Evolutionary conservation across 306 rosid species (phyloP), one percentile per base, ranked within the genome.

Genomic region (Erythrophleum fordii): DNA sequence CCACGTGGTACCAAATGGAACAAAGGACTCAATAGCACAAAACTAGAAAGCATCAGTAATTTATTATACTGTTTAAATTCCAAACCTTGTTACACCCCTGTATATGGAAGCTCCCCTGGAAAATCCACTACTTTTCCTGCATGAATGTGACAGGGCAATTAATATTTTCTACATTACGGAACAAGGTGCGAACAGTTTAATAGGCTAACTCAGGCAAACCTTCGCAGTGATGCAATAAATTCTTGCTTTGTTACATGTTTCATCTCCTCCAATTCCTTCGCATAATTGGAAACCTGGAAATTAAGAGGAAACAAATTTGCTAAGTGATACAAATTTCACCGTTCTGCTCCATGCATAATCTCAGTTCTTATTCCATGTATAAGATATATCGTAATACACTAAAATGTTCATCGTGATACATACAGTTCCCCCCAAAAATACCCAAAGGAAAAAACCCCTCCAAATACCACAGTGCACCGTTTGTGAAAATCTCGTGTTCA

Each of bases 71-170:
- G 34, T 41, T 5, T 12, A 6, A 59, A 77, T 34, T 20, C 41
- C 81, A 17, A 69, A 93, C 98, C 99, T 93, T 18, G 99, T 95
- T 18, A 95, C 99, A 8, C 98, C 98, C 76, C 98, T 61, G 70
- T 90, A 95, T 58, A 88, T 85, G 12, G 98, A 95, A 37, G 95
- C 97, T 11, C 99, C 99, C 81, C 97, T 84, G 2, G 99, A 90
- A 83, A 93, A 95, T 14, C 99, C 99, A 25, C 95, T 93, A 80
- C 99, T 95, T 82, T 90, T 93, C 87, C 97, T 95, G 85, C 80
- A 79, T 60, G 20, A 26, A 23, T 8, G 8, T 11, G 39, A 39
- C 58, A 22, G 14, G 8, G 4, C 12, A 78, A 51, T 6, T 46
- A n/a, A 56, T 3, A 29, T 17, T 72, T 64, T 51, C 59, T 0